These are phyloP conservation scores for Fusarium caatingaense DNA, from an alignment of 2,329 filamentous ascomycete genomes.

Conservation along the genomic window DNA sequence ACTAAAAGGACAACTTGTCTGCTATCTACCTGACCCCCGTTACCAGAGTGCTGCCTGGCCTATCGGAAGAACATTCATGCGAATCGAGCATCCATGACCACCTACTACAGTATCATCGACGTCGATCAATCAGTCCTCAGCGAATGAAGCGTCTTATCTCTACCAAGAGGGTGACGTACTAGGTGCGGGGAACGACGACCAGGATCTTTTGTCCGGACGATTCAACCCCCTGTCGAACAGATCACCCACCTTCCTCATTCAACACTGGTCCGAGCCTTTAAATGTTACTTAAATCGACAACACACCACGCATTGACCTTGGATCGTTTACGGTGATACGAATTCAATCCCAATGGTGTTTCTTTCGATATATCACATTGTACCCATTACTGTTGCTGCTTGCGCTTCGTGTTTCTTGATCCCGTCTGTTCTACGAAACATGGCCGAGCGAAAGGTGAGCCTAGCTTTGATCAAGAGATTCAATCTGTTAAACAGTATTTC, in stretches of 20 bases:
- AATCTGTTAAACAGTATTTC: fast-evolving
- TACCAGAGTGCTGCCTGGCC: neutral
- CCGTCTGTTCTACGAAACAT: slow-evolving; percentile 5
- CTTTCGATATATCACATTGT: slow-evolving; percentile 19
- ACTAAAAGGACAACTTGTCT: too few relatives aligned
- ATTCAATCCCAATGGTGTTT: slow-evolving; percentile 2
- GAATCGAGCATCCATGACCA: neutral
- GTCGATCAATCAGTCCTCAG: neutral
- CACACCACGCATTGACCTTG: neutral
- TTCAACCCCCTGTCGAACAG: slow-evolving; percentile 4
- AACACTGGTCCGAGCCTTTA: slow-evolving; percentile 6
- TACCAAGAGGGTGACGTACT: slow-evolving; percentile 10
- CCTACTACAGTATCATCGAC: neutral
- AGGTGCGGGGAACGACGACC: neutral
- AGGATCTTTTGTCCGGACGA: slow-evolving; percentile 23
- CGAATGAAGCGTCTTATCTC: neutral
- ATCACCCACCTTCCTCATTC: slow-evolving; percentile 27
- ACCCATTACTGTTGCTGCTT: slow-evolving; percentile 9
- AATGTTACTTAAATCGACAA: slow-evolving; percentile 21
- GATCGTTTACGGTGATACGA: neutral
- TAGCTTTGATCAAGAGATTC: too few relatives aligned
- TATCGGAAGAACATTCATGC: neutral
- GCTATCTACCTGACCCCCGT: neutral
- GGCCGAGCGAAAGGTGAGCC: slow-evolving; percentile 16
- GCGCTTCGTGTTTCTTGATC: neutral